Base-by-base conservation (phyloP, 495 filamentous ascomycete genomes). In the Platismatia glauca region DNA sequence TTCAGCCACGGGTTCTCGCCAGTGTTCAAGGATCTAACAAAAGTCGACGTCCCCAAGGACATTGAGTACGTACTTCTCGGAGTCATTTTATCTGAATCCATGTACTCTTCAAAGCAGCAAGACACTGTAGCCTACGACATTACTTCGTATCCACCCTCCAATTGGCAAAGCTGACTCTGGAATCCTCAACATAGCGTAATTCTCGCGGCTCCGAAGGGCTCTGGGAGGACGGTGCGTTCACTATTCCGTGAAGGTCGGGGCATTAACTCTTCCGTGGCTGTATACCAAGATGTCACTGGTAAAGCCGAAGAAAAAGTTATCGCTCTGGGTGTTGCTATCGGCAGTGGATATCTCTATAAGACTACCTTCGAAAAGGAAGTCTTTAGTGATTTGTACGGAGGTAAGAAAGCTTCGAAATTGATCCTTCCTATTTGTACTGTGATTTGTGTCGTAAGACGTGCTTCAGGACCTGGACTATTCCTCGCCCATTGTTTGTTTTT, bases 1-100 rank as follows among this genome's bases (percentile, higher is more conserved):
- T 98, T 98, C 86, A 97, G 94, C 60, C 94, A 98, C 84, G 94
- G 94, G 75, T 98, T 98, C 89, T 98, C 94, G 65, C 94, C 94
- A 72, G 92, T 98, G 77, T 98, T 98, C 90, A 96, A 96, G 82
- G 88, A 95, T 76, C 85, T 94, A 70, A 98, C 94, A 85, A 96
- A 96, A 79, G 94, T 98, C 75, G 93, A 98, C 58, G 89, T 96
- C 66, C 94, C 94, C 75, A 82, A 74, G 60, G 89, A 96, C 78
- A 89, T 98, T 69, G 94, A 97, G 22, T 50, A 29, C n/a, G 44
- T 48, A 48, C 44, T 6, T 48, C 11, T 48, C 41, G 16, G 12
- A 43, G 41, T 43, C n/a, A 39, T 7, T 13, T n/a, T n/a, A 20
- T n/a, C 18, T 18, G 20, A n/a, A n/a, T 43, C 41, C 41, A 43